Conservation (phyloP, 495 filamentous ascomycete species). For the Penicillium alfredii region DNA sequence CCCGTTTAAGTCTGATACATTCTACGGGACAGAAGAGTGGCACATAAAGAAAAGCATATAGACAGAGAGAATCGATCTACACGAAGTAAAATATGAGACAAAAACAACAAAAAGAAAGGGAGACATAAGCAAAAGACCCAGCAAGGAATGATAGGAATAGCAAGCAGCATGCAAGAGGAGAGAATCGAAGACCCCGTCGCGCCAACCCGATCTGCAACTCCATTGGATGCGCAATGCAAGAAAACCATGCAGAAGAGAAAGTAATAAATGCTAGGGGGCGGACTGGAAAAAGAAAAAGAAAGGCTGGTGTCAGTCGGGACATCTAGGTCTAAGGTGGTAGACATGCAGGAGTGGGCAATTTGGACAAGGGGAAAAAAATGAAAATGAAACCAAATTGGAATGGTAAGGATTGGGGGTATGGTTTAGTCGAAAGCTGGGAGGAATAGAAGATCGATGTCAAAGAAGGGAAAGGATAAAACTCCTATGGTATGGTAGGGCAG, state of each 20-base stretch:
- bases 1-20: too few relatives aligned
- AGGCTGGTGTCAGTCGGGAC: slow-evolving; percentile 1
- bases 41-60: too few relatives aligned
- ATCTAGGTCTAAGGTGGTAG: slow-evolving; percentile 21
- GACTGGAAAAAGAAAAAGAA: background rate
- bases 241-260: slow-evolving; percentile 1
- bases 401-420: too few relatives aligned
- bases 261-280: slow-evolving; percentile 1
- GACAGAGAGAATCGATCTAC: too few relatives aligned
- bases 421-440: background rate
- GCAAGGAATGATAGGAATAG: slow-evolving; percentile 1
- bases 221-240: slow-evolving; percentile 23
- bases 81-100: too few relatives aligned
- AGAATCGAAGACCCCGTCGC: slow-evolving; percentile 6
- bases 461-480: too few relatives aligned
- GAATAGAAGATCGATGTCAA: too few relatives aligned
- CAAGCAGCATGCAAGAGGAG: slow-evolving; percentile 5
- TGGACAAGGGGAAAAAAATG: slow-evolving; percentile 1
- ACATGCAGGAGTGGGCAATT: slow-evolving; percentile 5
- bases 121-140: background rate
- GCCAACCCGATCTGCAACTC: slow-evolving; percentile 19
- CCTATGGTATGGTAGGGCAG: too few relatives aligned
- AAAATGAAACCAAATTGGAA: too few relatives aligned
- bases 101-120: background rate
- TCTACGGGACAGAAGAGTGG: too few relatives aligned